Evolutionary conservation across 192 early-diverging fungal genomes (phyloP).

Genomic region (Oehlia diaphana): DNA sequence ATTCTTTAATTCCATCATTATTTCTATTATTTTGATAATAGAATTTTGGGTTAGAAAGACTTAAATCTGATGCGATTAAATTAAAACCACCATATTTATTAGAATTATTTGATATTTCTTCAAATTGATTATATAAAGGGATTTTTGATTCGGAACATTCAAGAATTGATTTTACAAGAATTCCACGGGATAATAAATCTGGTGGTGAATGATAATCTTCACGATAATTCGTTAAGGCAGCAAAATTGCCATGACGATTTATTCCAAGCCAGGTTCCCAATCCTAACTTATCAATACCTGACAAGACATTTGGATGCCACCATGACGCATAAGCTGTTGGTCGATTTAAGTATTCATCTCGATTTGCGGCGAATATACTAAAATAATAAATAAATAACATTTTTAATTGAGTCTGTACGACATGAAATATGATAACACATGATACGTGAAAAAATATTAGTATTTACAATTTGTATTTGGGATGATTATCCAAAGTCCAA

Average conservation of each 20-base stretch:
- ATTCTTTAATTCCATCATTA: background rate
- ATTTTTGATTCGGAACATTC: background rate
- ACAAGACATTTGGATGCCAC: constrained; percentile 40
- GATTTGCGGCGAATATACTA: constrained; percentile 47
- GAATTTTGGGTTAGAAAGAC: background rate
- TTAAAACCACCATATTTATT: constrained; percentile 40
- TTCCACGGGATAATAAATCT: constrained; percentile 35
- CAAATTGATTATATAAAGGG: constrained; percentile 5
- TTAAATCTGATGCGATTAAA: constrained; percentile 34
- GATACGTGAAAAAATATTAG: too few species aligned
- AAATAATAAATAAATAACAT: background rate
- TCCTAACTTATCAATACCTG: constrained; percentile 35
- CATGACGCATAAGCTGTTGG: constrained; percentile 38
- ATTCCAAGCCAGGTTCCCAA: constrained; percentile 47
- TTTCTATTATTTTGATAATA: constrained; percentile 36
- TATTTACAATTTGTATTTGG: constrained; percentile 44
- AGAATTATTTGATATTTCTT: background rate
- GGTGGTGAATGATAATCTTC: background rate
- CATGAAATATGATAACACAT: background rate
- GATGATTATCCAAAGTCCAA: constrained; percentile 40
- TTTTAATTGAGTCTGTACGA: background rate
- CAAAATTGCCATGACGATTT: constrained; percentile 36
- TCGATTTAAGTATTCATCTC: constrained; percentile 45
- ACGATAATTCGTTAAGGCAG: constrained; percentile 44
- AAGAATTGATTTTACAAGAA: constrained; percentile 36